A percentile compares a stretch with the other conserved stretches of the same genome.
Conservation (phyloP, 2,329 filamentous ascomycete genomes). For the Botryotinia convoluta region DNA sequence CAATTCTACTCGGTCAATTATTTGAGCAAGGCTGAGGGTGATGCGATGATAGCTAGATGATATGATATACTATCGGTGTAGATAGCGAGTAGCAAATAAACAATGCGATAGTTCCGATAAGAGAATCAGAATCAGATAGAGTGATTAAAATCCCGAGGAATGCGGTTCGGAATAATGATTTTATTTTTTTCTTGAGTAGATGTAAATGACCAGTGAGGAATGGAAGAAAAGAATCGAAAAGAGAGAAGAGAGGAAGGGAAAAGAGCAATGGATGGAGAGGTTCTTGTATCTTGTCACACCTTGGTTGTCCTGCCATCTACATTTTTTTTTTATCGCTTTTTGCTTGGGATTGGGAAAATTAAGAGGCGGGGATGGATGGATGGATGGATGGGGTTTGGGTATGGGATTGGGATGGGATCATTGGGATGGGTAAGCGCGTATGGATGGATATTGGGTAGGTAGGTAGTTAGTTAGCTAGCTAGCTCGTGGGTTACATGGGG, state of each 20-base stretch:
- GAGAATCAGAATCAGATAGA: not conserved
- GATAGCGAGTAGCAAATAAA: not conserved
- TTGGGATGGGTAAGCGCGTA: not conserved
- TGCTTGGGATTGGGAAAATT: conserved; percentile 8
- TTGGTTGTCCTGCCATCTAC: conserved; percentile 26
- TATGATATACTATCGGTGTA: conserved; percentile 1
- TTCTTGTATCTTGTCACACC: conserved; percentile 12
- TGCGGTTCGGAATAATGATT: not conserved
- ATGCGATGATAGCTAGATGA: not conserved
- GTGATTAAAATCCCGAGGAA: conserved; percentile 1
- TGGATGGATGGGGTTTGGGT: not conserved
- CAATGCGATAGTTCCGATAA: not conserved
- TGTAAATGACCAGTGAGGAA: too few species aligned
- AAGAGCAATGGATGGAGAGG: not conserved
- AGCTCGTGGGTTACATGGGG: not conserved
- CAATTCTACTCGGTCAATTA: not conserved
- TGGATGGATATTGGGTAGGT: not conserved
- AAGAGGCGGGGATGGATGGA: conserved; percentile 2
- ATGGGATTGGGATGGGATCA: not conserved
- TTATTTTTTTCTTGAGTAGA: not conserved
- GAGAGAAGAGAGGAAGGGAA: not conserved
- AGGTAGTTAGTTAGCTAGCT: not conserved
- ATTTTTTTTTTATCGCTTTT: conserved; percentile 17
- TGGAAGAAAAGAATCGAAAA: conserved; percentile 2
- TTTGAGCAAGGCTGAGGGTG: not conserved